phyloP scores from a whole-genome alignment of 2,329 filamentous ascomycete species.

The Ophiostoma sp. region DNA sequence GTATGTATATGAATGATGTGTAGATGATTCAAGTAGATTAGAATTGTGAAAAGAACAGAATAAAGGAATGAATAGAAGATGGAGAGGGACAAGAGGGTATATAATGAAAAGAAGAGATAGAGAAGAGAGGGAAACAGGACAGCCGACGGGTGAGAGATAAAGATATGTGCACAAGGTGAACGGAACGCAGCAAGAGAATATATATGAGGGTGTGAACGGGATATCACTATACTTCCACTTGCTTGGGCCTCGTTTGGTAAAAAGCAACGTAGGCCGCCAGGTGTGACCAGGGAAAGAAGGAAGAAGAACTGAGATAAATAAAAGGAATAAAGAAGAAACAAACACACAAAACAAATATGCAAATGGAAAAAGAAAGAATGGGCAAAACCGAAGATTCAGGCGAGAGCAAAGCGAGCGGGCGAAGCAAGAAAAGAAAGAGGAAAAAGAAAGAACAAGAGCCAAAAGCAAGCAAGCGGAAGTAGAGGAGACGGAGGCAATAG shows the following conservation, averaged over 20 bases:
- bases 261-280: not conserved
- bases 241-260: not conserved
- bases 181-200: constrained; percentile 1
- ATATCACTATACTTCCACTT: not conserved
- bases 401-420: not conserved
- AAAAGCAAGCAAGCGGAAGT: no score
- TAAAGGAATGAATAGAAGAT: not conserved
- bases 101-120: constrained; percentile 1
- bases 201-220: constrained; percentile 11
- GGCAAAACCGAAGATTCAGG: not conserved
- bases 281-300: not conserved
- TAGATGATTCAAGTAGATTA: not conserved
- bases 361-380: constrained; percentile 8
- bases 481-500: not conserved
- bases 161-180: not conserved
- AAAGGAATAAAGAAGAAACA: not conserved
- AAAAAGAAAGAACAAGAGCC: not conserved
- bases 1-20: not conserved
- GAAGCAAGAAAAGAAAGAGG: not conserved
- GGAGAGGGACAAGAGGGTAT: not conserved
- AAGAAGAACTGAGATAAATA: not conserved
- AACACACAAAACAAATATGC: not conserved
- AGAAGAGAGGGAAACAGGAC: not conserved
- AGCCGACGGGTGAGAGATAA: not conserved
- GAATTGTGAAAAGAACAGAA: no score